Evolutionary conservation across 495 filamentous ascomycete species (phyloP).

Genomic region (Saxophila tyrrhenica): DNA sequence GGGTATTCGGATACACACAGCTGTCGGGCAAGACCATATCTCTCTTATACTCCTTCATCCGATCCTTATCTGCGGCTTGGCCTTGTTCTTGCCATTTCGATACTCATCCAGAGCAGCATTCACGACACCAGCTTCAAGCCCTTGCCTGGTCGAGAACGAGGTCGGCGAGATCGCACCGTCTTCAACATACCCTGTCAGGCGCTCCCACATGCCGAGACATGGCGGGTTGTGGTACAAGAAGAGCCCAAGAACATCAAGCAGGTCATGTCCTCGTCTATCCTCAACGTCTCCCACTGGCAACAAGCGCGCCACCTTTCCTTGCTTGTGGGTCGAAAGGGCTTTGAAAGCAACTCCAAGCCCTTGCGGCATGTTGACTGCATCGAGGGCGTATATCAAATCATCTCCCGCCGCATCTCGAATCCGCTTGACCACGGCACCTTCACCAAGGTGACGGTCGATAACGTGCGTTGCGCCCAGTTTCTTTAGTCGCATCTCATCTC

Average conservation of each 20-base stretch:
- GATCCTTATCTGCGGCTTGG: slow-evolving; percentile 10
- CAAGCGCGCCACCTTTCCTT: slow-evolving; percentile 23
- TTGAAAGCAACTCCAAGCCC: slow-evolving; percentile 22
- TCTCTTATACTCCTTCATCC: too few relatives aligned
- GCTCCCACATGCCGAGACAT: slow-evolving; percentile 17
- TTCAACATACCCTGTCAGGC: slow-evolving; percentile 19
- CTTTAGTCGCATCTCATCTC: slow-evolving; percentile 12
- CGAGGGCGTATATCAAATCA: slow-evolving; percentile 27
- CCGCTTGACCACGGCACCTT: slow-evolving; percentile 18
- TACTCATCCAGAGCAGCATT: slow-evolving; percentile 14
- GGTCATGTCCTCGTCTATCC: slow-evolving; percentile 15
- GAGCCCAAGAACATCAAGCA: slow-evolving; percentile 21
- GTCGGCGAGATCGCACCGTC: slow-evolving; percentile 18
- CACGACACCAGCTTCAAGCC: slow-evolving; percentile 13
- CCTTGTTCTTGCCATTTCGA: slow-evolving; percentile 12
- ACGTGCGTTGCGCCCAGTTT: slow-evolving; percentile 20
- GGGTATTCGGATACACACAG: too few relatives aligned
- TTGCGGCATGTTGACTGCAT: slow-evolving; percentile 20
- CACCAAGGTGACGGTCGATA: slow-evolving; percentile 17
- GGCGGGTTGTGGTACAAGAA: slow-evolving; percentile 5
- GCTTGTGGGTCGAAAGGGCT: slow-evolving; percentile 24
- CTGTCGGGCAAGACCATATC: too few relatives aligned
- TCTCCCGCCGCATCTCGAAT: slow-evolving; percentile 27
- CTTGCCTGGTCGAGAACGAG: slow-evolving; percentile 8
- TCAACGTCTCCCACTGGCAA: slow-evolving; percentile 16